Conservation (phyloP, 1,284 basidiomycete genomes). For the Apiotrichum domesticum region DNA sequence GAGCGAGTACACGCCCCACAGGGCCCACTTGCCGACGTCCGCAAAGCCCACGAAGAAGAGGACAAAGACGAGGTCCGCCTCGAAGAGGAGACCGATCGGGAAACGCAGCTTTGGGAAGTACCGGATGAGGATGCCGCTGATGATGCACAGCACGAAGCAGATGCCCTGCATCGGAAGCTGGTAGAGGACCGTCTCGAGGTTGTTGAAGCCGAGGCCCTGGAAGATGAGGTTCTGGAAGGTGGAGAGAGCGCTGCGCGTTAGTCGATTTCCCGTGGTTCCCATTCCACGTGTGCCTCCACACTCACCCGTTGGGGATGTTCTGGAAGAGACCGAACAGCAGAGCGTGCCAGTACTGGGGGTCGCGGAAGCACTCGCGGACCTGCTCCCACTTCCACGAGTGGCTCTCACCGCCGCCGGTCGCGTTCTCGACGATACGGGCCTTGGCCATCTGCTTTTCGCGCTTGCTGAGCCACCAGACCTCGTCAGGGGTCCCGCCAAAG, state of each 20-base stretch:
- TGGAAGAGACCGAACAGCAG: neutral
- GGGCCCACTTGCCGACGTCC: slow-evolving; percentile 16
- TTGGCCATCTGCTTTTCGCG: slow-evolving; percentile 19
- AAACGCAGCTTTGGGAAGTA: slow-evolving; percentile 20
- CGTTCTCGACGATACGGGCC: slow-evolving; percentile 21
- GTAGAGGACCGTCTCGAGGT: slow-evolving; percentile 6
- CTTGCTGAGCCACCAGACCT: slow-evolving; percentile 18
- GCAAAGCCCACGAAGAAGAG: slow-evolving; percentile 24
- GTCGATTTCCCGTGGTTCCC: too few relatives aligned
- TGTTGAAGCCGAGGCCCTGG: slow-evolving; percentile 23
- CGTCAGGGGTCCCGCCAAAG: slow-evolving; percentile 18
- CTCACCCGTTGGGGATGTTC: neutral
- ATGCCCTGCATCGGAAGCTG: slow-evolving; percentile 19
- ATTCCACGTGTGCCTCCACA: too few relatives aligned
- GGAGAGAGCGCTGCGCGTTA: slow-evolving; percentile 5
- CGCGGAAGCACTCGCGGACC: slow-evolving; percentile 26
- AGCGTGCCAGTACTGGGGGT: slow-evolving; percentile 24
- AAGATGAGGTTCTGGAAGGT: slow-evolving; percentile 18
- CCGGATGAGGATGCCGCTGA: slow-evolving; percentile 10
- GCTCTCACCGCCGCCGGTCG: slow-evolving; percentile 9
- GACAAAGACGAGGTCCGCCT: slow-evolving; percentile 12
- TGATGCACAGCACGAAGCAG: slow-evolving; percentile 15
- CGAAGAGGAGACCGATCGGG: slow-evolving; percentile 19
- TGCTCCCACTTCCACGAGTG: slow-evolving; percentile 28
- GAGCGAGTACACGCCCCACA: slow-evolving; percentile 20